Conservation (phyloP, 1,284 basidiomycete genomes). For the Flammula alnicola region DNA sequence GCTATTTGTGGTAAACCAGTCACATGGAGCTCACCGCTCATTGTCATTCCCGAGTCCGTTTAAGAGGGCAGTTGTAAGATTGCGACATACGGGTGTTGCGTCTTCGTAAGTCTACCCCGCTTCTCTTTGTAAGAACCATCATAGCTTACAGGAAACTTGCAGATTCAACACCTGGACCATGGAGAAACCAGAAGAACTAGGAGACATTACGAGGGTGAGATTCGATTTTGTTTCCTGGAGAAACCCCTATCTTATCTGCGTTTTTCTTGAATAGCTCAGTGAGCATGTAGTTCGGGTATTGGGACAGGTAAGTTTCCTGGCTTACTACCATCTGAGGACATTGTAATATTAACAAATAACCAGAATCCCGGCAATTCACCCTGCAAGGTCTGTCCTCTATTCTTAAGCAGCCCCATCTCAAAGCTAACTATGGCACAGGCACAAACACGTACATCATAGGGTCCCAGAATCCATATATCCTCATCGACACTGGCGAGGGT, state of each 20-base stretch:
- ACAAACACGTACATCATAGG: constrained; percentile 95
- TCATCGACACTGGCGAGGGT: constrained; percentile 91
- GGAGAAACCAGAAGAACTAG: constrained; percentile 52
- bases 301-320: constrained; percentile 61
- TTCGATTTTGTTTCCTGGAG: not conserved
- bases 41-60: constrained; percentile 19
- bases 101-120: constrained; percentile 12
- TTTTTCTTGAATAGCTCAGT: constrained; percentile 55
- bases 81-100: constrained; percentile 10
- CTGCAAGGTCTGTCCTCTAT: constrained; percentile 67
- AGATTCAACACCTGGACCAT: constrained; percentile 28
- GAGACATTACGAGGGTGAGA: constrained; percentile 57
- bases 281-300: constrained; percentile 66
- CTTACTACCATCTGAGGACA: not conserved
- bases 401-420: not conserved
- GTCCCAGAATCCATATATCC: constrained; percentile 67
- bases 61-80: too few species aligned
- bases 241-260: not conserved
- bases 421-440: constrained; percentile 46
- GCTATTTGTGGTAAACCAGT: constrained; percentile 22
- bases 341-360: constrained; percentile 4
- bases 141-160: not conserved
- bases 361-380: constrained; percentile 92
- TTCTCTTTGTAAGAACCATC: not conserved
- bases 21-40: constrained; percentile 26